phyloP scores from a whole-genome alignment of 2,329 filamentous ascomycete species.

The Endoconidiophora laricicola region DNA sequence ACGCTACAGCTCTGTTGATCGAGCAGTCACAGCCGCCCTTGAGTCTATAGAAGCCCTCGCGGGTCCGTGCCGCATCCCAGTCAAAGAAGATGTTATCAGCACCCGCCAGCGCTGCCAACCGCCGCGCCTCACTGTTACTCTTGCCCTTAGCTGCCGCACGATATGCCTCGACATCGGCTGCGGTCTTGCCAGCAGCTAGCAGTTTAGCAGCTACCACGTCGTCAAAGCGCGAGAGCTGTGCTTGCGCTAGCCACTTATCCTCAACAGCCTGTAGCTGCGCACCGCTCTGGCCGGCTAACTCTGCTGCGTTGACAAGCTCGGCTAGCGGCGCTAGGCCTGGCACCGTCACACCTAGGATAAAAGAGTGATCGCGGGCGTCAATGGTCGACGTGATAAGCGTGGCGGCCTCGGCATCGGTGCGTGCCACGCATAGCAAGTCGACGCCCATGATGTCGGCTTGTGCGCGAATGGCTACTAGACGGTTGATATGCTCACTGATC shows the following conservation, averaged over 20 bases:
- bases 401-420: slow-evolving; percentile 93
- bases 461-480: slow-evolving; percentile 85
- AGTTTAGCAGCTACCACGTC: slow-evolving; percentile 78
- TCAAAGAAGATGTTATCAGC: slow-evolving; percentile 70
- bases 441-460: slow-evolving; percentile 96
- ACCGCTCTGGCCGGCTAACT: slow-evolving; percentile 65
- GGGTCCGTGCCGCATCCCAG: slow-evolving; percentile 84
- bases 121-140: slow-evolving; percentile 66
- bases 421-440: slow-evolving; percentile 78
- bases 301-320: slow-evolving; percentile 80
- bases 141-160: slow-evolving; percentile 56
- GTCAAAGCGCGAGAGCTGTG: slow-evolving; percentile 73
- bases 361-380: slow-evolving; percentile 84
- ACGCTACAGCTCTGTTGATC: slow-evolving; percentile 77
- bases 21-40: slow-evolving; percentile 83
- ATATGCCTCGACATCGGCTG: slow-evolving; percentile 57
- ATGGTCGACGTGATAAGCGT: slow-evolving; percentile 95
- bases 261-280: slow-evolving; percentile 76
- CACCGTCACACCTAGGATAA: slow-evolving; percentile 84
- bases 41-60: slow-evolving; percentile 90
- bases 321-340: slow-evolving; percentile 65
- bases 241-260: slow-evolving; percentile 68
- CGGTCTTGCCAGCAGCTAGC: slow-evolving; percentile 43
- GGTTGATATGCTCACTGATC: slow-evolving; percentile 95
- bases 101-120: slow-evolving; percentile 53